These are phyloP conservation scores for Fusarium nygamai DNA, from an alignment of 2,329 filamentous ascomycete species.

Conservation along the genomic window DNA sequence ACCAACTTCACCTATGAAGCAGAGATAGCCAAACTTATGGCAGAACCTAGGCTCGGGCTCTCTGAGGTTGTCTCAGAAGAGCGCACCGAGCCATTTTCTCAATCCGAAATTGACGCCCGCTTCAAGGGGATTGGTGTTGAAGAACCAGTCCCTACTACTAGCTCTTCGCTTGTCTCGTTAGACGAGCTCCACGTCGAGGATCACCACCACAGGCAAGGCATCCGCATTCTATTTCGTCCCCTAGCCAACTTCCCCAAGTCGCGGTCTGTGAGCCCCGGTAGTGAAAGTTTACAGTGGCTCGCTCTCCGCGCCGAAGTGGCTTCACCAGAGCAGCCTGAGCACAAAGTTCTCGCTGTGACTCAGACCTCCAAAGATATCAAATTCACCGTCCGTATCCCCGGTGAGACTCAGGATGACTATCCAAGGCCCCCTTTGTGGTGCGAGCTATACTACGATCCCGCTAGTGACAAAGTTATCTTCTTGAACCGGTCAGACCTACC, in stretches of 20 bases:
- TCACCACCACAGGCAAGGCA: constrained; percentile 63
- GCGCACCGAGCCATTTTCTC: constrained; percentile 67
- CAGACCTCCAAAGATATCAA: constrained; percentile 70
- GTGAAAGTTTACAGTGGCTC: constrained; percentile 66
- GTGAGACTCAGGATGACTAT: constrained; percentile 55
- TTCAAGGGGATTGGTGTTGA: constrained; percentile 58
- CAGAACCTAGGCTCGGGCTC: constrained; percentile 54
- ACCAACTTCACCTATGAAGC: constrained; percentile 44
- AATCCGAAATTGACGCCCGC: constrained; percentile 64
- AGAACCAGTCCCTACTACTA: constrained; percentile 51
- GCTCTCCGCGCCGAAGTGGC: constrained; percentile 64
- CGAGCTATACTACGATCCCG: constrained; percentile 68
- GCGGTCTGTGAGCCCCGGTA: constrained; percentile 66
- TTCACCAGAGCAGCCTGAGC: constrained; percentile 61
- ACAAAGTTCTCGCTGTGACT: constrained; percentile 68
- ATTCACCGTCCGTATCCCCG: constrained; percentile 66
- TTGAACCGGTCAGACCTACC: constrained; percentile 65
- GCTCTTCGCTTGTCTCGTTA: constrained; percentile 60
- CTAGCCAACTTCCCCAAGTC: constrained; percentile 61
- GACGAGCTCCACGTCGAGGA: constrained; percentile 63
- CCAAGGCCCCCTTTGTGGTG: constrained; percentile 64
- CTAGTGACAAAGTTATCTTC: constrained; percentile 67
- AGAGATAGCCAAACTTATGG: constrained; percentile 53
- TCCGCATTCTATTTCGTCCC: constrained; percentile 67
- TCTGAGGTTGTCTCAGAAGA: constrained; percentile 57